phyloP scores from a whole-genome alignment of 768 basidiomycete genomes.

The Tylopilus vinaceipallidus region DNA sequence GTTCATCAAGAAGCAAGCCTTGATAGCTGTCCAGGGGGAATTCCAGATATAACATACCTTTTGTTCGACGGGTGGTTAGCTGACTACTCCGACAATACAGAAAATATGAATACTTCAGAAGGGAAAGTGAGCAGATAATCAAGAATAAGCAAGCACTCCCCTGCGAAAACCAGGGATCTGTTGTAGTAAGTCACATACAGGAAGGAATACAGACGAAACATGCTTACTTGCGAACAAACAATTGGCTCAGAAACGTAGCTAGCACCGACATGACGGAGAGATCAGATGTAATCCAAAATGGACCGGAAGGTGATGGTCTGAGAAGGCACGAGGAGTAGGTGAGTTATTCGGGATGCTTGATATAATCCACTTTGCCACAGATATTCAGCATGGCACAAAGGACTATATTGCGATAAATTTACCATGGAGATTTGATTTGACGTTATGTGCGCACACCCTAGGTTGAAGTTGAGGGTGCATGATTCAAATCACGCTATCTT shows the following conservation, averaged over 20 bases:
- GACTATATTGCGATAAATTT: no score
- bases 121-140: slow-evolving; percentile 14
- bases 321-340: neutral
- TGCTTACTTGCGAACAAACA: neutral
- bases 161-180: neutral
- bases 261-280: neutral
- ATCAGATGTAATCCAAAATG: neutral
- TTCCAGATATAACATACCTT: slow-evolving; percentile 18
- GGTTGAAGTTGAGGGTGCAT: no score
- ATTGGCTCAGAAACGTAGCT: neutral
- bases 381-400: no score
- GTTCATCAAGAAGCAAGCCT: slow-evolving; percentile 14
- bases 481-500: no score
- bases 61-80: neutral
- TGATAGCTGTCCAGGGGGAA: slow-evolving; percentile 9
- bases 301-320: neutral
- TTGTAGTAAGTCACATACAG: neutral
- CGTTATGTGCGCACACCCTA: no score
- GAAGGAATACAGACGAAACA: neutral
- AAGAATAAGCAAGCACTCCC: slow-evolving; percentile 1
- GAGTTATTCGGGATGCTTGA: neutral
- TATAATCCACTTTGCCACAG: no score
- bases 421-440: no score
- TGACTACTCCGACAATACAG: neutral
- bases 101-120: slow-evolving; percentile 4